Evolutionary conservation across 1,284 basidiomycete species (phyloP), one percentile per base, ranked within the genome.

Genomic region (Pyrrhoderma noxium): DNA sequence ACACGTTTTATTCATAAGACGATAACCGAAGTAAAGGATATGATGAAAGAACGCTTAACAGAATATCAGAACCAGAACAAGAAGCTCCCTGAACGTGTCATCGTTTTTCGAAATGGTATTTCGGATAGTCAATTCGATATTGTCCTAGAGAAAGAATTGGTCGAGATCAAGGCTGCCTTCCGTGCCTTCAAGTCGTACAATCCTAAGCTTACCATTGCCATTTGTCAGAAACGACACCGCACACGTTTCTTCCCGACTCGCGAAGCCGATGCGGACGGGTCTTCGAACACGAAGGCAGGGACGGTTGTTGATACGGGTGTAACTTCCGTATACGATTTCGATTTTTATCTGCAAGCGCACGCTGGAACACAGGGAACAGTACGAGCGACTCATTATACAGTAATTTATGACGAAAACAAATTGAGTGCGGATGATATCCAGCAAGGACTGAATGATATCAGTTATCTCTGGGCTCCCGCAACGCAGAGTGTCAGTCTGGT

Each of bases 151-250:
- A 37, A 37, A 37, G 35, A 9, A 11, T 37, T 37, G 35, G 35
- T 37, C 16, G 35, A 37, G 35, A 37, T 37, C 35, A 9, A 72
- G 7, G 67, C 70, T 1, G 79, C 85, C 0, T 84, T 83, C 67
- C 67, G 72, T 58, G 74, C 70, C 51, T 65, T 85, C 39, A 70
- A 64, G 16, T 62, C 66, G 1, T 89, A 86, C 61, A 62, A 64
- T 18, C 88, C 86, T 0, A 70, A 72, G 40, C 60, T 91, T 9
- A 80, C 82, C 7, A 86, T 89, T 59, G 68, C 85, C 55, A 74
- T 89, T 48, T 89, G 85, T 61, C 83, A 84, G 8, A 90, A 89
- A 64, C 76, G 87, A 0, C 88, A 91, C 60, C 77, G 89, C 60
- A 80, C 85, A 0, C 76, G 79, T 39, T 79, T 82, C 62, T 84